Percentiles rank a stretch among this genome's conserved stretches.
Evolutionary conservation across 139 green algal genomes (phyloP).

Genomic region (Asterochloris sp.): DNA sequence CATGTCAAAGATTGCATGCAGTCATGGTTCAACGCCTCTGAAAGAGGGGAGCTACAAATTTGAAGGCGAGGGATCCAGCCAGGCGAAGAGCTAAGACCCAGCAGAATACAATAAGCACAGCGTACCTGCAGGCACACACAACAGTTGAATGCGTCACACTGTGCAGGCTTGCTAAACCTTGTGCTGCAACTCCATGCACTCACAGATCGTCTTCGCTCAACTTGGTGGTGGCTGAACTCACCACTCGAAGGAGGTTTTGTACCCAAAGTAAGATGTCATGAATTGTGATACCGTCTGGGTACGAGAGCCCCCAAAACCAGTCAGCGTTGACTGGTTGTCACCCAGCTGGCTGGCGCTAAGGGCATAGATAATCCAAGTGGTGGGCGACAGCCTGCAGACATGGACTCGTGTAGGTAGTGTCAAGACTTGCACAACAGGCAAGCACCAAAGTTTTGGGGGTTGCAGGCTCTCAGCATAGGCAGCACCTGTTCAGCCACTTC

Average conservation of each 20-base stretch:
- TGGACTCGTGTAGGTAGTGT: background rate
- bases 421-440: constrained; percentile 11
- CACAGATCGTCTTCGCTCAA: too few relatives aligned
- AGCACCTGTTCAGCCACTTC: constrained; percentile 62
- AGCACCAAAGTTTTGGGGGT: constrained; percentile 5
- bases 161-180: too few relatives aligned
- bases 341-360: constrained; percentile 49
- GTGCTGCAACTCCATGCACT: too few relatives aligned
- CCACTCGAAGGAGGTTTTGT: constrained; percentile 56
- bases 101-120: too few relatives aligned
- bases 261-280: constrained; percentile 56
- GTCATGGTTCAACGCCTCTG: too few relatives aligned
- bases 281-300: constrained; percentile 1
- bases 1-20: too few relatives aligned
- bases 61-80: too few relatives aligned
- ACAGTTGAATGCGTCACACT: too few relatives aligned
- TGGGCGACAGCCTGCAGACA: background rate
- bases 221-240: constrained; percentile 1
- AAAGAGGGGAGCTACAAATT: too few relatives aligned
- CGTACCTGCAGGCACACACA: too few relatives aligned
- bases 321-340: constrained; percentile 20
- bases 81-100: too few relatives aligned
- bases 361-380: constrained; percentile 48
- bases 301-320: background rate
- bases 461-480: constrained; percentile 48